Conservation (phyloP, 2,329 filamentous ascomycete species). For the Paradendryphiella salina region DNA sequence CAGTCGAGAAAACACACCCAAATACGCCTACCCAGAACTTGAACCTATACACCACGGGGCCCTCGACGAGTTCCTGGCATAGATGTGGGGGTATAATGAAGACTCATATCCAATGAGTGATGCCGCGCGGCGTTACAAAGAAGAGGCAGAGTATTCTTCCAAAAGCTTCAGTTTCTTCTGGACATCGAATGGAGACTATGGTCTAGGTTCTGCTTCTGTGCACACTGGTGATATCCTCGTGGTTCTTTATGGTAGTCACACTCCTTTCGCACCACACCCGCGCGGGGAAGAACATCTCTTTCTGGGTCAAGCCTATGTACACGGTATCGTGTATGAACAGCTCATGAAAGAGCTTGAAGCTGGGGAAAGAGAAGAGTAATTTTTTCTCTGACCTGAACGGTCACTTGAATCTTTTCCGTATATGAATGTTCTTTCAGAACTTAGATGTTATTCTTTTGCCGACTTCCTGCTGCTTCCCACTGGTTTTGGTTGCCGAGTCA, state of each 20-base stretch:
- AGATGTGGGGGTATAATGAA: no score
- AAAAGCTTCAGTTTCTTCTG: constrained; percentile 1
- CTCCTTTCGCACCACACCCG: constrained; percentile 4
- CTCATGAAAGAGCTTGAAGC: not conserved
- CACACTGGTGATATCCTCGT: constrained; percentile 8
- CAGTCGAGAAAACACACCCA: no score
- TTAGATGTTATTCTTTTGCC: no score
- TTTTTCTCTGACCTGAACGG: constrained; percentile 2
- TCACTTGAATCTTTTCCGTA: no score
- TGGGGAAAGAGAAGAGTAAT: constrained; percentile 1
- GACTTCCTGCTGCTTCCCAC: no score
- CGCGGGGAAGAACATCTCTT: constrained; percentile 1
- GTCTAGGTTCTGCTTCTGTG: constrained; percentile 8
- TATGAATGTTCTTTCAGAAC: no score
- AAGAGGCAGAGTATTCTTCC: not conserved
- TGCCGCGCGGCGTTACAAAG: not conserved
- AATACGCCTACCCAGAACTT: no score
- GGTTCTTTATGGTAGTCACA: constrained; percentile 5
- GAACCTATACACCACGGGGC: no score
- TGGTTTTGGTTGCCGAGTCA: no score
- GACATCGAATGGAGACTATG: not conserved
- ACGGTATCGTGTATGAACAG: constrained; percentile 9
- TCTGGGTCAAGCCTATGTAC: constrained; percentile 8
- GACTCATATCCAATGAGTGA: not conserved
- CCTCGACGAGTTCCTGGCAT: no score